Conservation (phyloP, 768 basidiomycete genomes). For the Candolleomyces efflorescens region DNA sequence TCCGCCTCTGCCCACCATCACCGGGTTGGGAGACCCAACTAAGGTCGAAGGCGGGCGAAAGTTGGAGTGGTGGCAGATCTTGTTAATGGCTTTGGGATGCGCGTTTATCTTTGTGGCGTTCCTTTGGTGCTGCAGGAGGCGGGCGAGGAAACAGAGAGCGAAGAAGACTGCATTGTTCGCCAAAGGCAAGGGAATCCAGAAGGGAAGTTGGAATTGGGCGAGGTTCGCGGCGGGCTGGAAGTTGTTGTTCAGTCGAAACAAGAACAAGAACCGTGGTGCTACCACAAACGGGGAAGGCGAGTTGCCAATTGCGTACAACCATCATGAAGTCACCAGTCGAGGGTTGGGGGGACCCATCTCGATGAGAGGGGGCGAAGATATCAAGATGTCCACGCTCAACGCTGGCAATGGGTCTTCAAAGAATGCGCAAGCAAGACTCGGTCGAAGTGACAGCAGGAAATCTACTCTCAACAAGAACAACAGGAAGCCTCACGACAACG, state of each 20-base stretch:
- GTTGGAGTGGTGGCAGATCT: conserved; percentile 80
- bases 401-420: not conserved
- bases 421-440: not conserved
- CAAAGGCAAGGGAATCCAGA: conserved; percentile 48
- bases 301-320: conserved; percentile 11
- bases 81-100: conserved; percentile 79
- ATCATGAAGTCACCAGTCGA: conserved; percentile 6
- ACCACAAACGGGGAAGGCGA: not conserved
- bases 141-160: conserved; percentile 63
- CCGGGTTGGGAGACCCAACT: conserved; percentile 53
- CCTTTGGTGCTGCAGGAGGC: conserved; percentile 67
- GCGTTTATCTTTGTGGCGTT: conserved; percentile 72
- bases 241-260: not conserved
- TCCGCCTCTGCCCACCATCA: conserved; percentile 49
- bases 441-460: not conserved
- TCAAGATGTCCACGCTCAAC: not conserved
- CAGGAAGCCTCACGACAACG: not conserved
- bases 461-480: not conserved
- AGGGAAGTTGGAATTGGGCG: conserved; percentile 48
- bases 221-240: not conserved
- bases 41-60: conserved; percentile 28
- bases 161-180: conserved; percentile 59
- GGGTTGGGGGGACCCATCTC: not conserved
- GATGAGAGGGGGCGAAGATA: not conserved
- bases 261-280: not conserved